Base-by-base conservation (phyloP, 257 asterid species). In the Paraleonurus japonicus region DNA sequence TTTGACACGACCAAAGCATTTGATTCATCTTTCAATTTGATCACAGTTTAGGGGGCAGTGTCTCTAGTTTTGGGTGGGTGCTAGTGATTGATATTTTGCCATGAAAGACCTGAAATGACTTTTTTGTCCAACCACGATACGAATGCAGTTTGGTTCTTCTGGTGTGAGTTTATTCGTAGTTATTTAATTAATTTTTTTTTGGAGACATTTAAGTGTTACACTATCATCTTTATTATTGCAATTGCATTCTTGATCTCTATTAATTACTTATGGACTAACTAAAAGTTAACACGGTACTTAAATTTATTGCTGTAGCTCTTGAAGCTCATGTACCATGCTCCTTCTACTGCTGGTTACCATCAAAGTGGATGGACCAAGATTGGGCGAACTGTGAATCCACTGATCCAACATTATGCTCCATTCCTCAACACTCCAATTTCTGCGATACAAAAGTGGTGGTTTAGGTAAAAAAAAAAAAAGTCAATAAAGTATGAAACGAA, bases 311-410 rank as follows among this genome's bases (percentile, higher is more conserved):
- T 53, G 13, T 84, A 93, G 97, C 89, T 94, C 20, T 75, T 95
- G 84, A 92, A 92, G 88, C 95, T 92, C 47, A 95, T 95, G 96
- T 95, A 92, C 79, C 86, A 88, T 19, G 91, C 96, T 74, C 96
- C 97, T n/a, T 88, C 90, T 27, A 89, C 96, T 65, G 96, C 90
- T 45, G 74, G 89, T 71, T 91, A 89, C 80, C 97, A 94, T 78
- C 97, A 84, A 82, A 91, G 92, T 81, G 82, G 75, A 28, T 94
- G 99, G 99, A 79, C 95, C 27, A 94, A 73, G 81, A 94, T 94
- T n/a, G 89, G 90, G 74, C 84, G 80, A 74, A 71, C 69, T 2
- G 84, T 75, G 22, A 86, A 83, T 76, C 96, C 99, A 2, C 75
- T 84, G 50, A 77, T 91, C 72, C 89, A 80, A 5, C 86, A 77